Evolutionary conservation across 805 yeast genomes (phyloP).

Genomic region (Millerago galiae): DNA sequence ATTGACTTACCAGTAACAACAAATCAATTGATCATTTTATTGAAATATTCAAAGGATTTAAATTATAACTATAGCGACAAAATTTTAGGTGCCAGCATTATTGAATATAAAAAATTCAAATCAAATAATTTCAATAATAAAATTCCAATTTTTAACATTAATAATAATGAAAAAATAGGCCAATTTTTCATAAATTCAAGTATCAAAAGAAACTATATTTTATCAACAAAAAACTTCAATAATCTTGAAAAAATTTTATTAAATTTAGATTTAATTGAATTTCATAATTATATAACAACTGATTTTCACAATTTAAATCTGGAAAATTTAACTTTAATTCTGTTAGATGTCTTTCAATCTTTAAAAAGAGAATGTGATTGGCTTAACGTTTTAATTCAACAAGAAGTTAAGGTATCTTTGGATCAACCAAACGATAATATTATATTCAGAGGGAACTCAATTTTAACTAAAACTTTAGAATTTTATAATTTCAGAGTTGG

Average conservation of each 20-base stretch:
- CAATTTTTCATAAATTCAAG: constrained; percentile 46
- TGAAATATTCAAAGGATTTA: constrained; percentile 28
- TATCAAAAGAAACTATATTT: constrained; percentile 46
- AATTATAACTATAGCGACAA: constrained; percentile 27
- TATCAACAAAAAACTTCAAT: constrained; percentile 55
- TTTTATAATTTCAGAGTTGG: constrained; percentile 72
- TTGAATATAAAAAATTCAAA: constrained; percentile 8
- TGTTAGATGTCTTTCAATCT: constrained; percentile 71
- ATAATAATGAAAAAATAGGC: constrained; percentile 41
- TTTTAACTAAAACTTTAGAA: constrained; percentile 78
- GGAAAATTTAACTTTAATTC: constrained; percentile 49
- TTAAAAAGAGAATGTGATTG: constrained; percentile 63
- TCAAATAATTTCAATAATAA: constrained; percentile 24
- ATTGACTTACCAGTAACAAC: constrained; percentile 51
- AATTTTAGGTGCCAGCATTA: constrained; percentile 22
- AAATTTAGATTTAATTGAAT: constrained; percentile 43
- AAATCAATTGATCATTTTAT: constrained; percentile 42
- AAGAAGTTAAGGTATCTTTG: constrained; percentile 39
- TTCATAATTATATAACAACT: constrained; percentile 37
- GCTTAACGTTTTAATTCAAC: constrained; percentile 63
- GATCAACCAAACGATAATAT: constrained; percentile 41
- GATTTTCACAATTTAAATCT: constrained; percentile 32
- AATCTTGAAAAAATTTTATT: constrained; percentile 56
- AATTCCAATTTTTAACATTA: constrained; percentile 36
- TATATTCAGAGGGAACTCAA: constrained; percentile 78